Evolutionary conservation across 768 basidiomycete species (phyloP).

Genomic region (Amanita subjunquillea): DNA sequence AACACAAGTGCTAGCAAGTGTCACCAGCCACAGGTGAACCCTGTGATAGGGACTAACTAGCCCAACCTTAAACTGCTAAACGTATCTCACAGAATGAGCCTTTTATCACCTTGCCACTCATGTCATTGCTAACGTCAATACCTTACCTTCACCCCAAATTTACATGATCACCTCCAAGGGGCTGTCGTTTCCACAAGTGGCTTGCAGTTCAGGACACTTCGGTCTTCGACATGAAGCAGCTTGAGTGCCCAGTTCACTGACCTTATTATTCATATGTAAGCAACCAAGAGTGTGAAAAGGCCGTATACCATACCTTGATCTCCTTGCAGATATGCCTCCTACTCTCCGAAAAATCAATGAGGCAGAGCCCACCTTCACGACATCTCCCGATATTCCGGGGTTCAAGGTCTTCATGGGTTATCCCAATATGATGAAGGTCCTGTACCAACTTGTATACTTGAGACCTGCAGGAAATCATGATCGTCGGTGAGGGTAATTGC

Average conservation of each 20-base stretch:
- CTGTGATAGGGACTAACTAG: too few relatives aligned
- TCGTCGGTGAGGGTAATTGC: too few relatives aligned
- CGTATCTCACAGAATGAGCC: too few relatives aligned
- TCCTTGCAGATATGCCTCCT: conserved; percentile 9
- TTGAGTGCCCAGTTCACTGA: background rate
- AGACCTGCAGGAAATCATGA: conserved; percentile 11
- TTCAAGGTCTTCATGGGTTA: conserved; percentile 12
- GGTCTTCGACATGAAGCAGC: conserved; percentile 6
- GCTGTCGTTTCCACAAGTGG: conserved; percentile 13
- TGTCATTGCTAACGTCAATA: too few relatives aligned
- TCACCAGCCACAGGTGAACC: too few relatives aligned
- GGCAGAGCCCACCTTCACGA: conserved; percentile 11
- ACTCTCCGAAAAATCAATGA: conserved; percentile 12
- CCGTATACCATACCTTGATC: conserved; percentile 5
- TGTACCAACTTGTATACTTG: conserved; percentile 12
- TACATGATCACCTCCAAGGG: background rate
- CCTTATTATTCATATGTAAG: background rate
- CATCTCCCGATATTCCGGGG: conserved; percentile 10
- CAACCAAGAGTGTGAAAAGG: conserved; percentile 1
- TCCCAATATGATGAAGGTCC: conserved; percentile 12
- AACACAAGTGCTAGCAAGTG: too few relatives aligned
- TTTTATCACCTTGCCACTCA: too few relatives aligned
- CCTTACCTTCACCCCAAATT: too few relatives aligned
- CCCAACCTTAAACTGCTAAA: too few relatives aligned
- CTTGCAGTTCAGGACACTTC: conserved; percentile 11